phyloP scores from a whole-genome alignment of 768 basidiomycete species.

The Coprinellus micaceus region DNA sequence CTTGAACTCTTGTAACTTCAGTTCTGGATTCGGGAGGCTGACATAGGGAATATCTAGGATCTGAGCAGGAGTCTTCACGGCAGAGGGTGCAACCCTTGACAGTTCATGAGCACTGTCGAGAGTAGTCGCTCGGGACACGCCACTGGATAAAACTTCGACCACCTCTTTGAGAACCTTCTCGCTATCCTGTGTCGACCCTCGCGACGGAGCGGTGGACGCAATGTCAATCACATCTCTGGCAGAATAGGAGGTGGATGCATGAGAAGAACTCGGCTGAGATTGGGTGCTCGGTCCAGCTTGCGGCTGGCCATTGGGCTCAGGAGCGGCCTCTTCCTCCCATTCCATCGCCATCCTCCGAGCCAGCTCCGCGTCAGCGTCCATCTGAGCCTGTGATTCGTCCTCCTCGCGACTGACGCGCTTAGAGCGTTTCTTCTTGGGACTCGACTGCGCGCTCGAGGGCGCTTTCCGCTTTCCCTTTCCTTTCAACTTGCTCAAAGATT shows the following conservation, averaged over 20 bases:
- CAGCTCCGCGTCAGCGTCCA: background rate
- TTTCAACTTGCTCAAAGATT: constrained; percentile 40
- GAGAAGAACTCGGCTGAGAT: background rate
- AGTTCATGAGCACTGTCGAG: constrained; percentile 14
- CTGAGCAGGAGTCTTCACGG: background rate
- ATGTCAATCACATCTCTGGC: background rate
- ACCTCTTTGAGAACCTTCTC: background rate
- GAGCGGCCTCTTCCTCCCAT: constrained; percentile 28
- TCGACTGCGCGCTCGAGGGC: constrained; percentile 13
- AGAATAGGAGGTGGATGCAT: background rate
- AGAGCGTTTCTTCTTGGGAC: constrained; percentile 2
- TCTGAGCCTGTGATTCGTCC: constrained; percentile 29
- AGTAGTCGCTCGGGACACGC: background rate
- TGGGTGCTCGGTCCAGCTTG: constrained; percentile 5
- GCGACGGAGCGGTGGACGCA: background rate
- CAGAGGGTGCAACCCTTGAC: too few species aligned
- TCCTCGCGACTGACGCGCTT: constrained; percentile 20
- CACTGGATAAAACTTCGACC: too few species aligned
- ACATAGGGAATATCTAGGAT: background rate
- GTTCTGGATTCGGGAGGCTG: constrained; percentile 3
- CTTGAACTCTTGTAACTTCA: background rate
- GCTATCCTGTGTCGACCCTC: background rate
- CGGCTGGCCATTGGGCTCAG: background rate
- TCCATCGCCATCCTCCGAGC: constrained; percentile 32
- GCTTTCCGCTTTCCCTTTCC: constrained; percentile 30